A percentile compares a stretch with the other conserved stretches of the same genome.
phyloP scores from a whole-genome alignment of 257 asterid species.

The Solanum infundibuliforme region DNA sequence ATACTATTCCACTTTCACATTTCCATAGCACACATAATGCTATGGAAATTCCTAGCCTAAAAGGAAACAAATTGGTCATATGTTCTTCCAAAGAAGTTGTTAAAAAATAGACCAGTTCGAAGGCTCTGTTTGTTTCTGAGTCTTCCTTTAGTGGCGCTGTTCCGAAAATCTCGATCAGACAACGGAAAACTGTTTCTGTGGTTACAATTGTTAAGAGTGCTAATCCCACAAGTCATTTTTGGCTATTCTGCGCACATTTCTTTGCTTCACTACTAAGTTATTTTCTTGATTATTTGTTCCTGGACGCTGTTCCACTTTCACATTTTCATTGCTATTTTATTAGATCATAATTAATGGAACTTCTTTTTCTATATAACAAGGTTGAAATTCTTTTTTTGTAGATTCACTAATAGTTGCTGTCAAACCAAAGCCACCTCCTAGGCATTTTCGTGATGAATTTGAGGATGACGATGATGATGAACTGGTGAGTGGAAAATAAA shows the following conservation, averaged over 20 bases:
- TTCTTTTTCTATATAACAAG: not conserved
- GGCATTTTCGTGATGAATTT: constrained; percentile 34
- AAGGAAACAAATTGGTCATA: not conserved
- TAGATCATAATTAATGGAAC: not conserved
- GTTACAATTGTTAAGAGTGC: not conserved
- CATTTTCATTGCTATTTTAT: not conserved
- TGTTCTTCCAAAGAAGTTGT: not conserved
- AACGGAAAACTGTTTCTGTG: not conserved
- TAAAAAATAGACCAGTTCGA: not conserved
- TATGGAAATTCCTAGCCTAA: not conserved
- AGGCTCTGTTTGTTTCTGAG: not conserved
- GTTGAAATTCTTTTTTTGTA: constrained; percentile 10
- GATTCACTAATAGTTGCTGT: constrained; percentile 70
- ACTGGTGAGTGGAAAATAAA: constrained; percentile 27
- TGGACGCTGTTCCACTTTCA: not conserved
- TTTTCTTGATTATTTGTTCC: not conserved
- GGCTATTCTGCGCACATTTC: not conserved
- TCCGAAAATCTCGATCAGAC: not conserved
- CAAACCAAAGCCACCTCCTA: constrained; percentile 82
- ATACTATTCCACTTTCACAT: not conserved
- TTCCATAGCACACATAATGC: not conserved
- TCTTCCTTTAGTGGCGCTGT: not conserved
- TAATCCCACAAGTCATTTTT: not conserved
- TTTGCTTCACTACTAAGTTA: not conserved
- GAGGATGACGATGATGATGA: constrained; percentile 75